Evolutionary conservation across 2,329 filamentous ascomycete genomes (phyloP), one percentile per base, ranked within the genome.

Genomic region (Dothiorella sarmentorum): DNA sequence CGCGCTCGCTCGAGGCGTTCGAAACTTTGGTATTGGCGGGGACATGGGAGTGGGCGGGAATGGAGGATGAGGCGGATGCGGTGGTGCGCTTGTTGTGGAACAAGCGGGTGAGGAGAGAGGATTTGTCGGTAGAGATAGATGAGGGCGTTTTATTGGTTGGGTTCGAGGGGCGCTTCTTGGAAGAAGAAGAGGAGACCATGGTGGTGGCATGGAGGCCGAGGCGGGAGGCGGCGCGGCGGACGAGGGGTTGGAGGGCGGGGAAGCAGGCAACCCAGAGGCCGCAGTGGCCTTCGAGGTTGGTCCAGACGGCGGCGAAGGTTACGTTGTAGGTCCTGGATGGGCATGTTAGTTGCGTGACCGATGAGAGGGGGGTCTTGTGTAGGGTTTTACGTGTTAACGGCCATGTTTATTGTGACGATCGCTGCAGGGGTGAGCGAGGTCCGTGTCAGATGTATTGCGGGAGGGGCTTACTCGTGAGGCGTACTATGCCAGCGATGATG

Each of bases 231-330:
- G 69, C 20, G n/a, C 67, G 58, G n/a, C 74, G 71, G 6, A 75
- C 59, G 15, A 77, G 58, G 2, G 74, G 73, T 37, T 77, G 74
- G 10, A 77, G 61, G 2, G 75, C 68, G 3, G 75, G 74, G 37
- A 77, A 73, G 60, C 74, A 78, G 11, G 69, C 67, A 44, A 73
- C 73, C 75, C 75, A 78, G 27, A 78, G 65, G n/a, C 75, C 76
- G 42, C 74, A 65, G 60, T 78, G 75, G 42, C 70, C 67, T 61
- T 78, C 75, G 4, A 76, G 64, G 52, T 75, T 70, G 7, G 74
- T 76, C 75, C 73, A 78, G 7, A 71, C 63, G 27, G 66, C 68
- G n/a, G 71, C 66, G 5, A 62, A 69, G 13, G 68, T 63, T 65
- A 77, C 75, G 17, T 71, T 69, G 61, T 70, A 73, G 2, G 74